Evolutionary conservation across 2,329 filamentous ascomycete genomes (phyloP).

Genomic region (Hypoxylon sp.): DNA sequence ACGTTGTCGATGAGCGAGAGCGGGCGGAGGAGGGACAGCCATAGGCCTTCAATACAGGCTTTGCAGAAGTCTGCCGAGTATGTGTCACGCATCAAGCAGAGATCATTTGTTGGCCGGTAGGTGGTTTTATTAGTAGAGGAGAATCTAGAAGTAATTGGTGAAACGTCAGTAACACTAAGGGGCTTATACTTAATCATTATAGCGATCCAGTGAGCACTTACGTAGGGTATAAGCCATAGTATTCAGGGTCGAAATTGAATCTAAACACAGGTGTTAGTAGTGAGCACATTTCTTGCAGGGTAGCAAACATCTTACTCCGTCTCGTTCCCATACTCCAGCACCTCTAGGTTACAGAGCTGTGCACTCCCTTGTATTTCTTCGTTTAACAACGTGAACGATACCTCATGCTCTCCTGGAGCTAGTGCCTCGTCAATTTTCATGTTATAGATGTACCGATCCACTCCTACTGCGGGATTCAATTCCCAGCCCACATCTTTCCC

Average conservation of each 20-base stretch:
- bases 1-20: constrained; percentile 51
- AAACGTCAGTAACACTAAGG: not conserved
- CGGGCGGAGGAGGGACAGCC: constrained; percentile 49
- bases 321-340: constrained; percentile 52
- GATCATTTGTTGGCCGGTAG: constrained; percentile 53
- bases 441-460: constrained; percentile 53
- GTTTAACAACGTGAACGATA: constrained; percentile 50
- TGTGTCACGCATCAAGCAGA: constrained; percentile 51
- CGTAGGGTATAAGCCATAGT: constrained; percentile 52
- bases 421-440: constrained; percentile 48
- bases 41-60: constrained; percentile 53
- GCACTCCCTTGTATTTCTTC: constrained; percentile 50
- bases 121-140: constrained; percentile 48
- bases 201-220: constrained; percentile 30
- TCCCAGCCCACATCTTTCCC: constrained; percentile 52
- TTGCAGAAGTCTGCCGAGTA: constrained; percentile 52
- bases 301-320: constrained; percentile 45
- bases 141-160: constrained; percentile 40
- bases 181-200: not conserved
- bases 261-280: constrained; percentile 34
- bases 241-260: constrained; percentile 46
- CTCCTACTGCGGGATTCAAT: constrained; percentile 48
- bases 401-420: constrained; percentile 47
- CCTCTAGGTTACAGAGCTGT: constrained; percentile 53
- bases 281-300: not conserved